Conservation (phyloP, 371 early-diverging fungal species). For the Chytridiales sp. region DNA sequence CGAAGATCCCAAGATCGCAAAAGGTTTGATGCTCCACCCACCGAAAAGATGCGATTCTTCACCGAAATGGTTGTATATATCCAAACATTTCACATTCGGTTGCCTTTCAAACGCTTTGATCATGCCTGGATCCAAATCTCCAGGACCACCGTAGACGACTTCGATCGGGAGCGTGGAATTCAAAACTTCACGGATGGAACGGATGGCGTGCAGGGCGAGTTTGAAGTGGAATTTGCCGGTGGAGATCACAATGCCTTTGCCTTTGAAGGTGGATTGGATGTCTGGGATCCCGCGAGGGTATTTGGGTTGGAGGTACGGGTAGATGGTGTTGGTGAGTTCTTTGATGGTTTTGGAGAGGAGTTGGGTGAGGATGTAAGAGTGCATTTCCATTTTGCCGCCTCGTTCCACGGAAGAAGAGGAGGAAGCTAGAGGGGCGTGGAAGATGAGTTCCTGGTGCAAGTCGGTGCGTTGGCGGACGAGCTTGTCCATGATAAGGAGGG, state of each 20-base stretch:
- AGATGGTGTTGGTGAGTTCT: background rate
- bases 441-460: slow-evolving; percentile 3
- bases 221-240: slow-evolving; percentile 64
- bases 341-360: background rate
- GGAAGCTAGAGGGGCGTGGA: background rate
- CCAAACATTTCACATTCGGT: slow-evolving; percentile 48
- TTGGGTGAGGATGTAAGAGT: background rate
- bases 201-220: slow-evolving; percentile 56
- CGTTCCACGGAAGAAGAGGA: no score
- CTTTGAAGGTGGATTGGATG: no score
- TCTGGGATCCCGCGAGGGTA: no score
- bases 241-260: slow-evolving; percentile 68
- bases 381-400: background rate
- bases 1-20: slow-evolving; percentile 63
- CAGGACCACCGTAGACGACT: slow-evolving; percentile 61
- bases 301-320: slow-evolving; percentile 4
- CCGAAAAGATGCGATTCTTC: slow-evolving; percentile 25
- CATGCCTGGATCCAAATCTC: slow-evolving; percentile 50
- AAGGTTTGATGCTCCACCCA: slow-evolving; percentile 67
- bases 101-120: slow-evolving; percentile 15
- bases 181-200: slow-evolving; percentile 55
- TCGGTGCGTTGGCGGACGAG: no score
- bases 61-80: slow-evolving; percentile 53
- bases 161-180: slow-evolving; percentile 68
- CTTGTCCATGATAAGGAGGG: slow-evolving; percentile 11